phyloP scores from a whole-genome alignment of 2,329 filamentous ascomycete genomes.

The Alternaria gansuensis region DNA sequence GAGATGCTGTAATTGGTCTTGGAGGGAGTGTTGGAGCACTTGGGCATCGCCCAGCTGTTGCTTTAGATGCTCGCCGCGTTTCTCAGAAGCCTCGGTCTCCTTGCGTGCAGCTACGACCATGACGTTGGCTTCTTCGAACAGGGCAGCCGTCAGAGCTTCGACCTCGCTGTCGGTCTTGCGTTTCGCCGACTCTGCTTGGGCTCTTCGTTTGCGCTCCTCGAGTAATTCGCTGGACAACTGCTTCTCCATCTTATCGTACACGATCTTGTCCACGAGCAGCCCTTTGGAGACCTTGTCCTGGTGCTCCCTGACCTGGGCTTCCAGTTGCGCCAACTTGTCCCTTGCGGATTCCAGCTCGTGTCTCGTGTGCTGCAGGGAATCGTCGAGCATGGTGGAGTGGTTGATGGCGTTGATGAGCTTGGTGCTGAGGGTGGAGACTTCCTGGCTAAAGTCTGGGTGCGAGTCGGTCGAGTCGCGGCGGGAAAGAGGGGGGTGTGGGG shows the following conservation, averaged over 20 bases:
- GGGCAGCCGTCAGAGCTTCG: slow-evolving; percentile 84
- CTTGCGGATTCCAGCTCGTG: slow-evolving; percentile 81
- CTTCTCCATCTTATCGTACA: slow-evolving; percentile 67
- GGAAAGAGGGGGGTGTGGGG: slow-evolving; percentile 45
- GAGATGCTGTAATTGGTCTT: slow-evolving; percentile 90
- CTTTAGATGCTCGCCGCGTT: slow-evolving; percentile 86
- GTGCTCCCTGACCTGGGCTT: slow-evolving; percentile 73
- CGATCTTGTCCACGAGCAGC: slow-evolving; percentile 76
- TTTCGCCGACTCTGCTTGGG: slow-evolving; percentile 69
- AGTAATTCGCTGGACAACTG: slow-evolving; percentile 54
- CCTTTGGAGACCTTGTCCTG: slow-evolving; percentile 75
- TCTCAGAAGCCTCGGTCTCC: slow-evolving; percentile 81
- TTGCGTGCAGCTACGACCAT: slow-evolving; percentile 93
- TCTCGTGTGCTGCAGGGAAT: slow-evolving; percentile 81
- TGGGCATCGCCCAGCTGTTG: slow-evolving; percentile 88
- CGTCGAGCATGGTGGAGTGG: slow-evolving; percentile 90
- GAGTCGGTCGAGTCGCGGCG: slow-evolving; percentile 58
- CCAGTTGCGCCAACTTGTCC: slow-evolving; percentile 72
- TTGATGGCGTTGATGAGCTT: slow-evolving; percentile 99
- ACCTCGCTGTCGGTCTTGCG: slow-evolving; percentile 91
- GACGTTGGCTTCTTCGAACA: slow-evolving; percentile 98
- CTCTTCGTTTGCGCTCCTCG: slow-evolving; percentile 54
- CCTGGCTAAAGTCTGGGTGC: slow-evolving; percentile 71
- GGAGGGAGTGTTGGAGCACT: slow-evolving; percentile 83
- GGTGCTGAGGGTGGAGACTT: slow-evolving; percentile 89